Conservation (phyloP, 129 eudicot genomes). For the Calendula officinalis region DNA sequence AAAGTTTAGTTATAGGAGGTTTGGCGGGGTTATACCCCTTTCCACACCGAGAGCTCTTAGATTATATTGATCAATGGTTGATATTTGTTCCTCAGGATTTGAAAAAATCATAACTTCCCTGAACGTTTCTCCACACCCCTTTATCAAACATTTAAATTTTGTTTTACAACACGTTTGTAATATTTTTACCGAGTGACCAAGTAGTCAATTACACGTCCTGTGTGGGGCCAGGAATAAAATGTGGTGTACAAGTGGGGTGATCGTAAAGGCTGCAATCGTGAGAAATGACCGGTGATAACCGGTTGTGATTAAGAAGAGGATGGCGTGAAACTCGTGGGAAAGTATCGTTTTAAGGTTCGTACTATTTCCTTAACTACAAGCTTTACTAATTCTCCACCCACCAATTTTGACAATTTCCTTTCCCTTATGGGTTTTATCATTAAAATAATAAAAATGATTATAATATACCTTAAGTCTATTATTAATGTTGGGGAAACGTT, state of each 20-base stretch:
- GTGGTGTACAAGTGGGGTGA: not conserved
- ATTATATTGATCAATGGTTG: too few relatives aligned
- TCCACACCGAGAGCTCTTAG: too few relatives aligned
- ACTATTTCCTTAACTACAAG: slow-evolving; percentile 4
- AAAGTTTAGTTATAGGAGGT: too few relatives aligned
- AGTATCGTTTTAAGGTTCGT: slow-evolving; percentile 17
- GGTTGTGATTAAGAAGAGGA: slow-evolving; percentile 7
- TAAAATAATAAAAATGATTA: too few relatives aligned
- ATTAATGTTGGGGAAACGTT: too few relatives aligned
- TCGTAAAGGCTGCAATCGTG: not conserved
- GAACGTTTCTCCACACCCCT: too few relatives aligned
- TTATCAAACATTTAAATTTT: not conserved
- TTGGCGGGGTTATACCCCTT: too few relatives aligned
- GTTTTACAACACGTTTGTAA: slow-evolving; percentile 1
- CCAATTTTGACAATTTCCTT: slow-evolving; percentile 3
- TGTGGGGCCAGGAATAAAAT: not conserved
- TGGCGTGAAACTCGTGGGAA: slow-evolving; percentile 17
- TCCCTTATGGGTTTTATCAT: too few relatives aligned
- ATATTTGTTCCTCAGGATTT: too few relatives aligned
- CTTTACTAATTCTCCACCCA: slow-evolving; percentile 1
- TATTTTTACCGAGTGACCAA: not conserved
- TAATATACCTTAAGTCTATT: too few relatives aligned
- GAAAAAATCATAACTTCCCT: too few relatives aligned
- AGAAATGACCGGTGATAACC: slow-evolving; percentile 2
- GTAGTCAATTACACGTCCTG: slow-evolving; percentile 1